A percentile compares a stretch with the other conserved stretches of the same genome.
Evolutionary conservation across 768 basidiomycete species (phyloP).

Genomic region (Mycena filopes): DNA sequence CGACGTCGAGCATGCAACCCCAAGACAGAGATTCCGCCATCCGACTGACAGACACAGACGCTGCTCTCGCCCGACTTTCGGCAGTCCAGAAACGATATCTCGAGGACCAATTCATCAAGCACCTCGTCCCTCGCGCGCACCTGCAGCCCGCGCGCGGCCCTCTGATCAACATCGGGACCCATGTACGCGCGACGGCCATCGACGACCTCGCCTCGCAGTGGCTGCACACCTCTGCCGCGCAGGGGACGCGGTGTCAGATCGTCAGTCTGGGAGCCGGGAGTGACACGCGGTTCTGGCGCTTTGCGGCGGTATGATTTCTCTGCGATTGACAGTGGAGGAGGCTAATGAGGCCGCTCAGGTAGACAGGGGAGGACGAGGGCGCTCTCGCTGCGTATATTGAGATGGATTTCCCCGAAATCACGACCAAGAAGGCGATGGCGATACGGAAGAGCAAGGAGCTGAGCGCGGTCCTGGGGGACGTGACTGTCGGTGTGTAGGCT

Average conservation of each 20-base stretch:
- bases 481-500: constrained; percentile 54
- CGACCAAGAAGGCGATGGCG: constrained; percentile 82
- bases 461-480: constrained; percentile 59
- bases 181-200: constrained; percentile 82
- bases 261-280: constrained; percentile 95
- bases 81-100: constrained; percentile 86
- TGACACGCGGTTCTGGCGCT: constrained; percentile 94
- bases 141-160: constrained; percentile 76
- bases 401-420: constrained; percentile 90
- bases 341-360: constrained; percentile 37
- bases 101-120: constrained; percentile 74
- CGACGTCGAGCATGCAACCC: too few relatives aligned
- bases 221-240: constrained; percentile 56
- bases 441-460: constrained; percentile 76
- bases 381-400: constrained; percentile 78
- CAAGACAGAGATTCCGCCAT: constrained; percentile 69
- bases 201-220: constrained; percentile 80
- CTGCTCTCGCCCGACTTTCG: constrained; percentile 86
- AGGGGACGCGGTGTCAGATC: constrained; percentile 76
- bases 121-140: constrained; percentile 76
- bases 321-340: constrained; percentile 2
- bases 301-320: constrained; percentile 74
- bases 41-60: constrained; percentile 85
- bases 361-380: constrained; percentile 68
- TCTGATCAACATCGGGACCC: constrained; percentile 97